A percentile compares a stretch with the other conserved stretches of the same genome.
These are phyloP conservation scores for Exophiala xenobiotica DNA, from an alignment of 2,329 filamentous ascomycete genomes.

Conservation along the genomic window DNA sequence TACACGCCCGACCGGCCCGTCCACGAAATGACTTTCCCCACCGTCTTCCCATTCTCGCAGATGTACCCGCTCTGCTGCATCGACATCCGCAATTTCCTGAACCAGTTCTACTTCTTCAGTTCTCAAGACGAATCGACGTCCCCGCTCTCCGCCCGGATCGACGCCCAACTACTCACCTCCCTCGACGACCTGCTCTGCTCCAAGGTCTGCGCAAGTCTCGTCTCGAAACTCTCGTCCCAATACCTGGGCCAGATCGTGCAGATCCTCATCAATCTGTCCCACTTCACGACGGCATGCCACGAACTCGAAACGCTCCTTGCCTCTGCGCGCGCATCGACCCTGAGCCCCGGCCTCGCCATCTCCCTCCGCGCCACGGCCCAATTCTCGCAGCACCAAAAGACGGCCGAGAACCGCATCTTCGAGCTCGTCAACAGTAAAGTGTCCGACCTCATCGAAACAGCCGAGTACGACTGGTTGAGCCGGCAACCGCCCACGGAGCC, in stretches of 20 bases:
- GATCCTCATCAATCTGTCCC: conserved; percentile 94
- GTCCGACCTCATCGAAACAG: conserved; percentile 92
- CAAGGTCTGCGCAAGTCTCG: conserved; percentile 86
- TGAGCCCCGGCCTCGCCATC: conserved; percentile 62
- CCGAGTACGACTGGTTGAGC: conserved; percentile 88
- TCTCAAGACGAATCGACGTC: conserved; percentile 94
- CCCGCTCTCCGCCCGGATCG: conserved; percentile 65
- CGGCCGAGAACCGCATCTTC: conserved; percentile 94
- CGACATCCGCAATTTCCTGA: conserved; percentile 94
- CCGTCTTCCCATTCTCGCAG: conserved; percentile 94
- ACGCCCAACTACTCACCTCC: conserved; percentile 82
- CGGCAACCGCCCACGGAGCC: conserved; percentile 66
- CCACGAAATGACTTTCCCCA: conserved; percentile 82
- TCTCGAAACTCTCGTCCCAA: conserved; percentile 84
- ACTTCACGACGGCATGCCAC: conserved; percentile 90
- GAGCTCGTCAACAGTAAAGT: conserved; percentile 99
- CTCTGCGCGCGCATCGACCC: conserved; percentile 72
- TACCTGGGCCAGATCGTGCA: conserved; percentile 98
- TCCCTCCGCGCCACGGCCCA: conserved; percentile 67
- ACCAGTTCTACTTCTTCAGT: conserved; percentile 97
- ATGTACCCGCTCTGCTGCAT: conserved; percentile 99
- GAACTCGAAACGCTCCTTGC: conserved; percentile 86
- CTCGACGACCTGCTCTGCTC: conserved; percentile 92
- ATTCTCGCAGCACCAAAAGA: conserved; percentile 89
- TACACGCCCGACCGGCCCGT: conserved; percentile 78